Evolutionary conservation across 2,329 filamentous ascomycete species (phyloP).

Genomic region (Cytospora chrysosperma): DNA sequence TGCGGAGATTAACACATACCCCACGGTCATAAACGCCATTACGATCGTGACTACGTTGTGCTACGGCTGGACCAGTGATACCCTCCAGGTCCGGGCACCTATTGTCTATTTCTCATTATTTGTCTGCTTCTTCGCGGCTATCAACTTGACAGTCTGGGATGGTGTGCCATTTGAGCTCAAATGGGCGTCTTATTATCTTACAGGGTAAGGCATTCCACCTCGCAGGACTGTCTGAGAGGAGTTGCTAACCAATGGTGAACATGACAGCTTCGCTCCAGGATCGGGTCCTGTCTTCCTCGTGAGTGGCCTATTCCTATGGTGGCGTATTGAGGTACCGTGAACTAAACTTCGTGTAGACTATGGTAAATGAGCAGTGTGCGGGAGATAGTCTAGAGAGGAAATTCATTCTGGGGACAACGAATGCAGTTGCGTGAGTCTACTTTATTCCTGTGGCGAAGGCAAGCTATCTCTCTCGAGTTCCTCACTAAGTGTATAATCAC

Average conservation of each 20-base stretch:
- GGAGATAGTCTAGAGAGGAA: conserved; percentile 28
- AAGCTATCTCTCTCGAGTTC: neutral
- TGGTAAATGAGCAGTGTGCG: conserved; percentile 31
- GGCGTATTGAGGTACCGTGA: neutral
- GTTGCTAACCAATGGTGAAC: neutral
- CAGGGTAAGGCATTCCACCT: conserved; percentile 18
- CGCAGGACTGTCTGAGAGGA: neutral
- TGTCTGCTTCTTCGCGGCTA: conserved; percentile 30
- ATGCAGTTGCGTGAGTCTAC: conserved; percentile 27
- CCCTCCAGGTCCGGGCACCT: conserved; percentile 29
- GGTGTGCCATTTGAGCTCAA: conserved; percentile 30
- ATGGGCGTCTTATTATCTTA: conserved; percentile 31
- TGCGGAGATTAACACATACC: conserved; percentile 34
- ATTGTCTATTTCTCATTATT: conserved; percentile 30
- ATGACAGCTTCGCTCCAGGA: conserved; percentile 27
- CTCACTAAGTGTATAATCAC: neutral
- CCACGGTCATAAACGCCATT: conserved; percentile 31
- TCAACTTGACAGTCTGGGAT: conserved; percentile 31
- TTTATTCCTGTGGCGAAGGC: neutral
- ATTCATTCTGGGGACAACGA: conserved; percentile 29
- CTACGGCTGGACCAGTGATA: conserved; percentile 33
- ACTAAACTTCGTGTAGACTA: conserved; percentile 21
- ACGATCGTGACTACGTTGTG: conserved; percentile 30
- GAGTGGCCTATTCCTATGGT: neutral
- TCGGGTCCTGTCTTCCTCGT: conserved; percentile 30